Evolutionary conservation across 1,139 yeast genomes (phyloP), one percentile per base, ranked within the genome.

Genomic region (Nakaseomyces delphensis): DNA sequence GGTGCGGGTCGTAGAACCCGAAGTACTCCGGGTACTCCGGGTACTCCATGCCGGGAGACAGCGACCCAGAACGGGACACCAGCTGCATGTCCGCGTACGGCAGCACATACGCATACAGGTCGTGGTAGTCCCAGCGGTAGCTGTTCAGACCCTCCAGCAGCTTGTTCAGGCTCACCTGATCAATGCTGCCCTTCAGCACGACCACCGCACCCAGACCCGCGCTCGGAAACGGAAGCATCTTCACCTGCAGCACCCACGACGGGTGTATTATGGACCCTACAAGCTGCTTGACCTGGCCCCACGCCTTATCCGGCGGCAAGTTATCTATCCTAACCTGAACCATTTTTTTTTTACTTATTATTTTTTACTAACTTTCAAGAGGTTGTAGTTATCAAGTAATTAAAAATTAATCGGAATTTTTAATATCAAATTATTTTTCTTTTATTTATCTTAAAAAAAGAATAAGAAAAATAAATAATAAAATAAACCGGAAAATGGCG

Each of bases 231-330:
- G 64, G 63, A 18, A 59, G 43, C 40, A 60, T 40, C 45, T 53
- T 58, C 18, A 59, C 59, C 39, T 57, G 53, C 18, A 57, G 31
- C 18, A 60, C 50, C 43, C 51, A 52, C 10, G 55, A 49, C 43
- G 55, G 57, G 40, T 55, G 60, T 24, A 60, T 50, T 29, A 59
- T 54, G 5, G 60, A 58, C 28, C 63, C 60, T 5, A 60, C 51
- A 33, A 59, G 45, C 43, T 59, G 57, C 41, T 54, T 55, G 14
- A 60, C 52, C 41, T 60, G 61, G 38, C 55, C 55, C 64, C 64
- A 59, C 24, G 51, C 51, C 45, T 60, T 59, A 15, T 57, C 58
- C 27, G 61, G 62, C 28, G 64, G 64, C 24, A 60, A 41, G 47
- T 60, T 59, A 42, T 59, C 64, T 18, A 60, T 53, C 41, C 56